phyloP scores from a whole-genome alignment of 768 basidiomycete species.

The Trametes meyenii region DNA sequence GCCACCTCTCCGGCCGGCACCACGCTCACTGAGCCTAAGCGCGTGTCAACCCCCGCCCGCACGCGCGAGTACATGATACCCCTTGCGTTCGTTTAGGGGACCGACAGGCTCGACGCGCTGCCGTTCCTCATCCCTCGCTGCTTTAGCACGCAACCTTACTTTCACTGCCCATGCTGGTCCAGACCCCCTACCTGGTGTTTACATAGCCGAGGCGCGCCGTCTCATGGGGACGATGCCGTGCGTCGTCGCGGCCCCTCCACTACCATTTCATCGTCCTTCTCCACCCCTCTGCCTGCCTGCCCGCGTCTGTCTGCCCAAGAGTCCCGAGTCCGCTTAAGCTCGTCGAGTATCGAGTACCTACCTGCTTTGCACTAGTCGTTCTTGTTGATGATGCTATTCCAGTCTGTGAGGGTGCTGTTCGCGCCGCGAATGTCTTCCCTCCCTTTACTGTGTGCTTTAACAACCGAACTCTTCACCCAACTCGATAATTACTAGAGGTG shows the following conservation, averaged over 20 bases:
- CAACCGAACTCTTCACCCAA: too few species aligned
- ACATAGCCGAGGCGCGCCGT: constrained; percentile 13
- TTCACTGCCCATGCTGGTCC: constrained; percentile 9
- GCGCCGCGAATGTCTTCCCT: not conserved
- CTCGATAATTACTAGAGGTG: too few species aligned
- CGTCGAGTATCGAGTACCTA: not conserved
- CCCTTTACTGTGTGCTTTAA: too few species aligned
- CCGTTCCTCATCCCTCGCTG: not conserved
- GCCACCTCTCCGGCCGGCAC: constrained; percentile 13
- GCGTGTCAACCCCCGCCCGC: not conserved
- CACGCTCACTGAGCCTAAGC: constrained; percentile 17
- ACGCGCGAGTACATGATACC: constrained; percentile 11
- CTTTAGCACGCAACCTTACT: not conserved
- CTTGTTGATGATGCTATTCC: not conserved
- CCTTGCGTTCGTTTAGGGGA: not conserved
- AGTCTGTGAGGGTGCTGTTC: not conserved
- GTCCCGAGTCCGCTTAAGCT: not conserved
- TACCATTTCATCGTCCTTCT: not conserved
- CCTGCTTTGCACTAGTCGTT: not conserved
- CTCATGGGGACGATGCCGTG: constrained; percentile 11
- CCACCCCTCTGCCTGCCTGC: too few species aligned
- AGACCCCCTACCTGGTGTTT: not conserved
- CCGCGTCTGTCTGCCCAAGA: not conserved
- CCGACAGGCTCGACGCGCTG: constrained; percentile 16
- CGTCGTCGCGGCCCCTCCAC: constrained; percentile 9